Percentiles rank a stretch among this genome's conserved stretches.
Conservation (phyloP, 176 grass and related monocot species). For the Saccharum officinarum region DNA sequence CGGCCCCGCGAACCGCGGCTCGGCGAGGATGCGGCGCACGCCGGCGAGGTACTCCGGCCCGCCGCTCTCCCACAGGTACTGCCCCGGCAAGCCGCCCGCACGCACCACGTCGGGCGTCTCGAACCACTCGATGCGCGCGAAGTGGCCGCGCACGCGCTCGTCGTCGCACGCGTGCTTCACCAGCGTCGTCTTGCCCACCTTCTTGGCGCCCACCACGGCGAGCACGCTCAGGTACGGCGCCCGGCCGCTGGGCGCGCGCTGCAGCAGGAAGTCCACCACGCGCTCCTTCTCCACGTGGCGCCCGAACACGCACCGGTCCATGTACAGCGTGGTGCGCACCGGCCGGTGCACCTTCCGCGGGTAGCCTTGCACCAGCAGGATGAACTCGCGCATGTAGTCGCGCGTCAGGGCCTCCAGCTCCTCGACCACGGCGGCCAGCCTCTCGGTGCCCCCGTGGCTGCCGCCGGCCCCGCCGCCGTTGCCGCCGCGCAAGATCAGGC, state of each 20-base stretch:
- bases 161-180: conserved; percentile 42
- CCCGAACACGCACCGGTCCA: conserved; percentile 48
- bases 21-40: conserved; percentile 24
- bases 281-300: conserved; percentile 51
- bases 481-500: background rate
- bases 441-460: background rate
- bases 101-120: conserved; percentile 17
- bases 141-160: conserved; percentile 41
- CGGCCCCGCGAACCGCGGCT: background rate
- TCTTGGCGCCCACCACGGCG: conserved; percentile 16
- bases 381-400: conserved; percentile 46
- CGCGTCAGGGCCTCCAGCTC: conserved; percentile 37
- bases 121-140: conserved; percentile 35
- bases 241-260: background rate
- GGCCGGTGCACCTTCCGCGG: conserved; percentile 24
- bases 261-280: conserved; percentile 33
- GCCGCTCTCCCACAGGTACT: conserved; percentile 36
- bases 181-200: conserved; percentile 38
- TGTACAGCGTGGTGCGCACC: conserved; percentile 36
- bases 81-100: background rate
- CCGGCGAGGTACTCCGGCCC: conserved; percentile 41
- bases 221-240: conserved; percentile 29
- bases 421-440: background rate
- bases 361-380: conserved; percentile 45
- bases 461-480: no score